Evolutionary conservation across 257 asterid species (phyloP), one percentile per base, ranked within the genome.

Genomic region (Thymus quinquecostatus): DNA sequence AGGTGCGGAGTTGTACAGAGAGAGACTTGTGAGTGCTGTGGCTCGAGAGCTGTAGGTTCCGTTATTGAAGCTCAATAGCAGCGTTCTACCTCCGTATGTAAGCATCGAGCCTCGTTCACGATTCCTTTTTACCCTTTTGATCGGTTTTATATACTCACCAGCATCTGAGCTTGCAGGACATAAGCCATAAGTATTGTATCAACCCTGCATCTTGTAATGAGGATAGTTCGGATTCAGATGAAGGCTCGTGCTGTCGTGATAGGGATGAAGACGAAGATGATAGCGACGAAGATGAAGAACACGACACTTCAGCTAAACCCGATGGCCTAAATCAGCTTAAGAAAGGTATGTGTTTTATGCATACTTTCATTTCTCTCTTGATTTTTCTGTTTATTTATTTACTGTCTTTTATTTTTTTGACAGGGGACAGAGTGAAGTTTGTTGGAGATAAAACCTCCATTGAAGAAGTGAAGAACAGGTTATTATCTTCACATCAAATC

Each of bases 401-500:
- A 21, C 21, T 21, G 21, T 21, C 21, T 21, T 36, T 21, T 41
- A 27, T 10, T 75, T 64, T 77, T 21, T 78, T 79, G 33, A 68
- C 87, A 91, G 97, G 96, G 69, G 95, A 88, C 79, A 90, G 88
- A 66, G 88, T 90, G 66, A 88, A 85, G 77, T 90, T 88, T 71
- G 73, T 73, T 48, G 97, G 97, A 74, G 83, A 86, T 21, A 72
- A 88, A 55, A 79, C 71, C 67, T 75, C 66, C 63, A 53, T 80
- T 70, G 82, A 83, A 75, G 92, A 83, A 77, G 92, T 78, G 41
- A 85, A 85, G 72, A 85, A 81, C 77, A 91, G 94, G 97, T 88
- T 32, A 66, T 61, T 77, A 49, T 57, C 72, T 59, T 64, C 43
- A 51, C 11, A 36, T 3, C 48, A 32, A 21, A 21, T 21, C 21